phyloP scores from a whole-genome alignment of 805 yeast genomes.

The Candida koratica region DNA sequence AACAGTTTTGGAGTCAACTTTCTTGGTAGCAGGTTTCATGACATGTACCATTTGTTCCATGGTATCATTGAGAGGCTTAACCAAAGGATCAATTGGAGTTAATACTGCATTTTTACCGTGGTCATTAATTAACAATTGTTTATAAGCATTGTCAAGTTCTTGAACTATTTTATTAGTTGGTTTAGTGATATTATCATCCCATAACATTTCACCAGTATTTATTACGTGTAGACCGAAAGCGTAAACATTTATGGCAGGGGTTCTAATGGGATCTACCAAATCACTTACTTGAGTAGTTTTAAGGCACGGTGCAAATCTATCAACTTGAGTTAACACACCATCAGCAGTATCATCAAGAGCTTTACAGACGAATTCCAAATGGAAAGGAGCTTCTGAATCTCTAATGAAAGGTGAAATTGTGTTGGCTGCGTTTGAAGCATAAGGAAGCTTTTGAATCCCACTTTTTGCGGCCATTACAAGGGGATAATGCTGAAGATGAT shows the following conservation, averaged over 20 bases:
- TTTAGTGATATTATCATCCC: conserved; percentile 23
- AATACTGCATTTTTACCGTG: conserved; percentile 62
- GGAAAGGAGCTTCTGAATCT: conserved; percentile 3
- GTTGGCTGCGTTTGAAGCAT: conserved; percentile 2
- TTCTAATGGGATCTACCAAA: conserved; percentile 44
- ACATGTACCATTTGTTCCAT: conserved; percentile 43
- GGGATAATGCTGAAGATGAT: conserved; percentile 15
- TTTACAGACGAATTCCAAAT: conserved; percentile 35
- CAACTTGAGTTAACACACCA: conserved; percentile 52
- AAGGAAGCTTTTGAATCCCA: conserved; percentile 8
- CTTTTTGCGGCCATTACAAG: conserved; percentile 11
- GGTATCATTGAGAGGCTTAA: conserved; percentile 57
- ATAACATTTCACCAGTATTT: conserved; percentile 11
- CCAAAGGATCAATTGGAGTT: conserved; percentile 57
- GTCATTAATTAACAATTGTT: conserved; percentile 50
- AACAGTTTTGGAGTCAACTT: conserved; percentile 39
- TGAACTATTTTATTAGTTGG: conserved; percentile 50
- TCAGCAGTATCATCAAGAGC: conserved; percentile 54
- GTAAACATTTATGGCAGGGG: conserved; percentile 46
- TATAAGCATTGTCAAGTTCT: conserved; percentile 48
- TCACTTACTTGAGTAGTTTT: conserved; percentile 51
- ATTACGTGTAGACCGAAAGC: conserved; percentile 14
- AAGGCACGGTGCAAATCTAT: conserved; percentile 54
- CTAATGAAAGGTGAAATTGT: conserved; percentile 6
- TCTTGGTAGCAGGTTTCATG: conserved; percentile 43